Percentiles rank a stretch among this genome's conserved stretches.
phyloP scores from a whole-genome alignment of 306 rosid species.

The Mucuna pruriens region DNA sequence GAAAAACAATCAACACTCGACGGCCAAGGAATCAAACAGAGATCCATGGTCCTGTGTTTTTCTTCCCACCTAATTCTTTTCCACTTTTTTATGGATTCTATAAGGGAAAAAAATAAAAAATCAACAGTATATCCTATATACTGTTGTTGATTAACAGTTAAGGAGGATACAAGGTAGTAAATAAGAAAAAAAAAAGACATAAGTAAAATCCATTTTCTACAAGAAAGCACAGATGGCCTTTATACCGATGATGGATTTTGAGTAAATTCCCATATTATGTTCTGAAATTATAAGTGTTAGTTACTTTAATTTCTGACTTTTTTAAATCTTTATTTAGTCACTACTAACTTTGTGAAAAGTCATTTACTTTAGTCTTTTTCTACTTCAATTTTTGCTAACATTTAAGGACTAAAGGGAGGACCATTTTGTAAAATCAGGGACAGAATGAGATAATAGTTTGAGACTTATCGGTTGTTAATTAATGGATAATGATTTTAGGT shows the following conservation, averaged over 20 bases:
- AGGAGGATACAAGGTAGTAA: background rate
- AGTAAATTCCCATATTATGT: background rate
- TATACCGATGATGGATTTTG: background rate
- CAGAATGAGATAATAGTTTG: background rate
- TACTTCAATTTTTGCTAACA: background rate
- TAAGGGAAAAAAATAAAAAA: background rate
- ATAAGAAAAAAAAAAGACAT: background rate
- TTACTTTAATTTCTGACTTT: background rate
- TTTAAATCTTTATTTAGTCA: background rate
- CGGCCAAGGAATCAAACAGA: background rate
- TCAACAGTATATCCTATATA: background rate
- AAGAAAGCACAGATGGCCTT: background rate
- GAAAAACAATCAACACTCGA: background rate
- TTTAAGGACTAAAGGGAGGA: background rate
- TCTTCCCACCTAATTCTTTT: background rate
- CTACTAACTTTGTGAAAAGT: background rate
- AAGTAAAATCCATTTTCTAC: background rate
- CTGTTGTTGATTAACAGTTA: background rate
- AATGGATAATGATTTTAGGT: slow-evolving; percentile 16
- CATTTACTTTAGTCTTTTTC: background rate
- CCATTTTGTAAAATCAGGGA: background rate
- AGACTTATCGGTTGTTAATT: background rate
- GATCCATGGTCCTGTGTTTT: background rate
- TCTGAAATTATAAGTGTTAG: background rate
- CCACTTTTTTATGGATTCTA: background rate